These are phyloP conservation scores for Cytospora mali DNA, from an alignment of 2,329 filamentous ascomycete species.

Conservation along the genomic window DNA sequence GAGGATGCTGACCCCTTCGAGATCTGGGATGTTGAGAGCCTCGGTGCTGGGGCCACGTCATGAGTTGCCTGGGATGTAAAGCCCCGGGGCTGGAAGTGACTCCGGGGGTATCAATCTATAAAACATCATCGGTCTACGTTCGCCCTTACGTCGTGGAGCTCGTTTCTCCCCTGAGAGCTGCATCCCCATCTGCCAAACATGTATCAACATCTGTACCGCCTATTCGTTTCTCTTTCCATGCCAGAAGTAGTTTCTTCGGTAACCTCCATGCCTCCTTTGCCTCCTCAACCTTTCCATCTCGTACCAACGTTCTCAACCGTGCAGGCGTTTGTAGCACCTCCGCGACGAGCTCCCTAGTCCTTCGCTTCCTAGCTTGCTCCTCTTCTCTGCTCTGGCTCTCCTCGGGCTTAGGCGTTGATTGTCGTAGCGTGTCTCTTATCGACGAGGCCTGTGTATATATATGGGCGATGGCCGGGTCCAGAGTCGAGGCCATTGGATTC, in stretches of 20 bases:
- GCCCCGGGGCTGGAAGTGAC: background rate
- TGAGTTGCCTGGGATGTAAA: background rate
- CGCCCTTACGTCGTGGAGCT: background rate
- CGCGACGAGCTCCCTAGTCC: slow-evolving; percentile 59
- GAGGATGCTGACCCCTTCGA: slow-evolving; percentile 87
- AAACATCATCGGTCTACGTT: slow-evolving; percentile 11
- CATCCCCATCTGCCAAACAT: slow-evolving; percentile 58
- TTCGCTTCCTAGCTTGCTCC: slow-evolving; percentile 40
- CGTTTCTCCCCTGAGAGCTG: slow-evolving; percentile 42
- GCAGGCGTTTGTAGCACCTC: slow-evolving; percentile 65
- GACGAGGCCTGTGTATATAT: slow-evolving; percentile 66
- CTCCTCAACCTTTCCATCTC: slow-evolving; percentile 61
- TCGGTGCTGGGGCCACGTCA: slow-evolving; percentile 29
- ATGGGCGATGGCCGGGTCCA: slow-evolving; percentile 73
- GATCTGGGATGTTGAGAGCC: slow-evolving; percentile 58
- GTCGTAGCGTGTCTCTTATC: slow-evolving; percentile 56
- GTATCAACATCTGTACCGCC: slow-evolving; percentile 58
- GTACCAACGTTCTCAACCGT: slow-evolving; percentile 59
- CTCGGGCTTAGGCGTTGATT: slow-evolving; percentile 50
- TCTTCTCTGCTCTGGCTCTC: slow-evolving; percentile 42
- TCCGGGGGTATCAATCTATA: slow-evolving; percentile 18
- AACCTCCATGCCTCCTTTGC: slow-evolving; percentile 61
- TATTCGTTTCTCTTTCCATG: slow-evolving; percentile 57
- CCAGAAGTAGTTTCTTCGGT: slow-evolving; percentile 52
- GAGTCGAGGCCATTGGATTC: slow-evolving; percentile 71